A percentile compares a stretch with the other conserved stretches of the same genome.
phyloP scores from a whole-genome alignment of 768 basidiomycete genomes.

The Porpolomopsis calyptriformis region DNA sequence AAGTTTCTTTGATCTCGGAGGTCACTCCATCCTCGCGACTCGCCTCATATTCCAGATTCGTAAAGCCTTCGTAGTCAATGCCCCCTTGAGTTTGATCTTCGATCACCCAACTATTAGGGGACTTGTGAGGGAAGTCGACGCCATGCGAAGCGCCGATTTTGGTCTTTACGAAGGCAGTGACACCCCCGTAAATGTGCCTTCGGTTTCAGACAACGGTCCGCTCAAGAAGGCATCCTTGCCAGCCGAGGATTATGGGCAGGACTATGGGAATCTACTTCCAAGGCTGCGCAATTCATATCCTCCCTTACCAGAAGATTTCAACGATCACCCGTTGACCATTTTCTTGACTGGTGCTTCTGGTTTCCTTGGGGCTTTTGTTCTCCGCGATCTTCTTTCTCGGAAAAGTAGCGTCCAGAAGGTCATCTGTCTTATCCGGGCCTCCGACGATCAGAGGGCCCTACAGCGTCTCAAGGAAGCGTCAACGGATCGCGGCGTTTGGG shows the following conservation, averaged over 20 bases:
- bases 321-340: slow-evolving; percentile 49
- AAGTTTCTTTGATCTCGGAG: slow-evolving; percentile 96
- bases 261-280: slow-evolving; percentile 54
- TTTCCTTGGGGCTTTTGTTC: slow-evolving; percentile 89
- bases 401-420: slow-evolving; percentile 61
- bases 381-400: slow-evolving; percentile 65
- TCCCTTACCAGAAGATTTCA: slow-evolving; percentile 47
- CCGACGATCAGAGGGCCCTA: slow-evolving; percentile 49
- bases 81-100: slow-evolving; percentile 86
- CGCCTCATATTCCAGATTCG: slow-evolving; percentile 95
- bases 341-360: slow-evolving; percentile 98
- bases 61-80: slow-evolving; percentile 82
- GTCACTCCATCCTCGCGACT: slow-evolving; percentile 96
- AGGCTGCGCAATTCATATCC: slow-evolving; percentile 53
- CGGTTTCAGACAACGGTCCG: not conserved
- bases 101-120: slow-evolving; percentile 77
- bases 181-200: not conserved
- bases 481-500: slow-evolving; percentile 78
- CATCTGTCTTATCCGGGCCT: slow-evolving; percentile 81
- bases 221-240: slow-evolving; percentile 15
- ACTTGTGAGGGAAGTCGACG: slow-evolving; percentile 68
- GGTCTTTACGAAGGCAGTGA: slow-evolving; percentile 34
- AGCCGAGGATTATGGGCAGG: slow-evolving; percentile 65
- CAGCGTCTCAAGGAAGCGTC: slow-evolving; percentile 61
- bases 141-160: slow-evolving; percentile 67